Evolutionary conservation across 139 green algal genomes (phyloP), one percentile per base, ranked within the genome.

Genomic region (Dunaliella sp.): DNA sequence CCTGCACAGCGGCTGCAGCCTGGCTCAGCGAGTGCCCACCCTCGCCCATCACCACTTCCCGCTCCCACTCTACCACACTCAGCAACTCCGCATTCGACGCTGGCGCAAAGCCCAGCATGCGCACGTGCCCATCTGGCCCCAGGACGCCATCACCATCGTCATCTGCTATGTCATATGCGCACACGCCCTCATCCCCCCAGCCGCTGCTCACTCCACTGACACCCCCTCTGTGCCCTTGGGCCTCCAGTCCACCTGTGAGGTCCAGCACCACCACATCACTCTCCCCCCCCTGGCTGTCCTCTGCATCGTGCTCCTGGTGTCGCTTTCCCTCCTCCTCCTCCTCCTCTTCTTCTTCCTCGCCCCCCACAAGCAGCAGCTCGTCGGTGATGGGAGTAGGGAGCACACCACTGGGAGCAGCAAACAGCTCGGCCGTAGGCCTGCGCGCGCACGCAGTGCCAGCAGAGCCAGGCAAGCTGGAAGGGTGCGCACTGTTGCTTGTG

Each of bases 41-140:
- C n/a, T 36, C 31, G n/a, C 76, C 76, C 76, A 24, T 28, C 12
- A 38, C 12, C 1, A 81, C 12, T 22, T 81, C 3, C 76, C 34
- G 28, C n/a, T 81, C 76, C 76, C 76, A 81, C 30, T 81, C 76
- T 24, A n/a, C 30, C 33, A 38, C 33, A 12, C n/a, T 38, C 30
- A 81, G n/a, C 30, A 34, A 31, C 76, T 81, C 76, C 31, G 76
- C 76, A 37, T 81, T 81, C 1, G 76, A 38, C 12, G 76, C 76
- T n/a, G 76, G 76, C n/a, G 76, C 76, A 33, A 33, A 81, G 30
- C 76, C 76, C 2, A 81, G 76, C 76, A 81, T 81, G 31, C n/a
- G n/a, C 28, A 37, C 30, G 12, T 34, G 76, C 76, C 76, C 76
- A 12, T 81, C 76, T 81, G 76, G n/a, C 30, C 22, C n/a, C 76